phyloP scores from a whole-genome alignment of 108 stramenopile species.

The Skeletonema potamos region DNA sequence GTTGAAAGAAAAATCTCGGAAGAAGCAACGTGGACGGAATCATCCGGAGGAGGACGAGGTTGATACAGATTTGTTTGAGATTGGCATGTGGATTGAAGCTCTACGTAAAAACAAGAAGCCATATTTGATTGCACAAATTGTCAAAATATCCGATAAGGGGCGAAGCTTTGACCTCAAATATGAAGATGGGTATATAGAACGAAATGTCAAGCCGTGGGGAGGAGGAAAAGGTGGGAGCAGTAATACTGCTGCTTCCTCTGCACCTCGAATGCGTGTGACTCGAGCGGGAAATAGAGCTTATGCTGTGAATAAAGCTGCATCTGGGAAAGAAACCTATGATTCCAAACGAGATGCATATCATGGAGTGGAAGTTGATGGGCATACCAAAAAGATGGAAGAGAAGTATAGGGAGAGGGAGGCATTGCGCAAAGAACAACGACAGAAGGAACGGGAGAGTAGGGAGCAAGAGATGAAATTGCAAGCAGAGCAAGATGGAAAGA shows the following conservation, averaged over 20 bases:
- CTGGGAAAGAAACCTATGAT: slow-evolving; percentile 85
- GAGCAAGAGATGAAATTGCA: slow-evolving; percentile 37
- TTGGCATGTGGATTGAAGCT: slow-evolving; percentile 90
- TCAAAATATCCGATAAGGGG: slow-evolving; percentile 68
- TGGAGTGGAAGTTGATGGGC: slow-evolving; percentile 79
- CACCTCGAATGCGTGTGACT: slow-evolving; percentile 91
- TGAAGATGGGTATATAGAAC: slow-evolving; percentile 79
- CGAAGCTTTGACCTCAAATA: slow-evolving; percentile 71
- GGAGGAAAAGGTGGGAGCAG: slow-evolving; percentile 19
- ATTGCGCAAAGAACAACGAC: slow-evolving; percentile 57
- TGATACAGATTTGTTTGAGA: slow-evolving; percentile 35
- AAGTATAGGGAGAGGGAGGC: slow-evolving; percentile 68
- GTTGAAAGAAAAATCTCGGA: slow-evolving; percentile 13
- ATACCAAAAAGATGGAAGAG: slow-evolving; percentile 59
- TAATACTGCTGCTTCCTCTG: slow-evolving; percentile 36
- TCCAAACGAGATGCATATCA: slow-evolving; percentile 91
- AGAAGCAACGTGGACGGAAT: neutral
- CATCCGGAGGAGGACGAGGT: slow-evolving; percentile 12
- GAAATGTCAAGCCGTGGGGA: slow-evolving; percentile 61
- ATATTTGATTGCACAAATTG: slow-evolving; percentile 82
- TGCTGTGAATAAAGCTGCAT: slow-evolving; percentile 23
- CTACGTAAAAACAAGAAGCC: slow-evolving; percentile 82
- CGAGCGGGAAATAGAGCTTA: slow-evolving; percentile 63
- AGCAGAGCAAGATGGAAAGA: slow-evolving; percentile 27
- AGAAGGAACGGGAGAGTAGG: slow-evolving; percentile 44